Percentiles rank a stretch among this genome's conserved stretches.
Conservation (phyloP, 371 early-diverging fungal species). For the Syncephalastrum sp. region DNA sequence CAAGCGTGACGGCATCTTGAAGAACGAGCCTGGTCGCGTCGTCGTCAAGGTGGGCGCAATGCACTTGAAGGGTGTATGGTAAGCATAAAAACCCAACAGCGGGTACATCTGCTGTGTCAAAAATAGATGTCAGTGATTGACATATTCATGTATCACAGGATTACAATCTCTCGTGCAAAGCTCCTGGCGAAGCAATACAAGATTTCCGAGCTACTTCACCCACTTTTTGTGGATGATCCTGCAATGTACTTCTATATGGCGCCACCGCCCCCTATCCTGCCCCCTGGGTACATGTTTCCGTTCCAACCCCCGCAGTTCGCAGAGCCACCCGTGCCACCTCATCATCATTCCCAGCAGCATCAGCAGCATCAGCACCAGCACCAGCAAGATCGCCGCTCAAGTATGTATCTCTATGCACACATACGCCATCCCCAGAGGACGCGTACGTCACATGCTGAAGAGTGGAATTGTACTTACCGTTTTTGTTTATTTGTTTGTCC, state of each 20-base stretch:
- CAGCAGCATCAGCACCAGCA: neutral
- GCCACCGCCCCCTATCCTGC: conserved; percentile 15
- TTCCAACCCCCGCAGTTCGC: conserved; percentile 9
- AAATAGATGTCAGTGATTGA: conserved; percentile 2
- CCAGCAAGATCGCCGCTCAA: neutral
- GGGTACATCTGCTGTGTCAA: too few relatives aligned
- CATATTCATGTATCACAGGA: conserved; percentile 27
- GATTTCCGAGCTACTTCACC: conserved; percentile 61
- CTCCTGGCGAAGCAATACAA: conserved; percentile 62
- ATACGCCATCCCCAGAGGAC: neutral
- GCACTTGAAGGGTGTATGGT: conserved; percentile 91
- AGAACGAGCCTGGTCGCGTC: conserved; percentile 79
- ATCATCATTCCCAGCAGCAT: conserved; percentile 1
- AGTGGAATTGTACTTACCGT: neutral
- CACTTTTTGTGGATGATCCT: conserved; percentile 68
- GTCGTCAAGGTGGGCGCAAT: conserved; percentile 87
- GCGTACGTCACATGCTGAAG: neutral
- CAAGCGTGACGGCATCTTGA: conserved; percentile 84
- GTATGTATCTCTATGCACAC: too few relatives aligned
- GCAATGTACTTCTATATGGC: conserved; percentile 24
- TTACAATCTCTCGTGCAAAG: conserved; percentile 67
- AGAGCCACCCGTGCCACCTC: conserved; percentile 8
- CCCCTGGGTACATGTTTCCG: conserved; percentile 12
- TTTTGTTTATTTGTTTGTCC: neutral
- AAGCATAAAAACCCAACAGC: conserved; percentile 14